Base-by-base conservation (phyloP, 768 basidiomycete species). In the Pleurotus tuoliensis region DNA sequence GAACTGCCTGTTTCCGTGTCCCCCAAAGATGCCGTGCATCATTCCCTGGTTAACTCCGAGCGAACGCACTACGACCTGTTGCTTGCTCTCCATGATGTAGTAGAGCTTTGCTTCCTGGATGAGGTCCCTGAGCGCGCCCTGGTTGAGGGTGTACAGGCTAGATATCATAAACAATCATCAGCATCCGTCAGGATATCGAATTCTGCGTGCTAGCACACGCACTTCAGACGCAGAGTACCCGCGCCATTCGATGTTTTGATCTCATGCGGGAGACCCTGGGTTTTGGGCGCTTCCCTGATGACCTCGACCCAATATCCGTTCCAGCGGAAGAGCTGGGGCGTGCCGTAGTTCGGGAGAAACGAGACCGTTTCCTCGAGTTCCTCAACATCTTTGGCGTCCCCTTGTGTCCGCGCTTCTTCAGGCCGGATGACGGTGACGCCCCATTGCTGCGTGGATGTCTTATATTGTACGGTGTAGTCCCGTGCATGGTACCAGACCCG, bases 91-190 rank as follows among this genome's bases (percentile, higher is more conserved):
- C 59, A 75, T 67, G 37, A 75, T 50, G 59, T 80, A 82, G 45
- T 68, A 67, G 13, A 56, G 38, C 5, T 71, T 70, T 3, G 79
- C 76, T 20, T 76, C 70, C 58, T 77, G 72, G 3, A 82, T 73
- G 27, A 82, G 64, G 5, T 67, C 64, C 2, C 74, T 74, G 5
- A 82, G 60, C 4, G 70, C 73, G 3, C 67, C 62, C 66, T 75
- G 71, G 53, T 79, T 64, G 39, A 73, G 69, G 0, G 78, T 76
- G 62, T 79, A 81, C 1, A 81, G 61, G 5, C 78, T 80, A 37
- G 4, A 41, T 50, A 34, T 24, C 24, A 24, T 24, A 24, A 3
- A 34, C 30, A 34, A 34, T 34, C 8, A 34, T 9, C 30, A 34
- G 24, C 24, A 24, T 24, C 24, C 24, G 24, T 16, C 8, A 12